Evolutionary conservation across 495 filamentous ascomycete species (phyloP), one percentile per base, ranked within the genome.

Genomic region (Amphirosellinia nigrospora): DNA sequence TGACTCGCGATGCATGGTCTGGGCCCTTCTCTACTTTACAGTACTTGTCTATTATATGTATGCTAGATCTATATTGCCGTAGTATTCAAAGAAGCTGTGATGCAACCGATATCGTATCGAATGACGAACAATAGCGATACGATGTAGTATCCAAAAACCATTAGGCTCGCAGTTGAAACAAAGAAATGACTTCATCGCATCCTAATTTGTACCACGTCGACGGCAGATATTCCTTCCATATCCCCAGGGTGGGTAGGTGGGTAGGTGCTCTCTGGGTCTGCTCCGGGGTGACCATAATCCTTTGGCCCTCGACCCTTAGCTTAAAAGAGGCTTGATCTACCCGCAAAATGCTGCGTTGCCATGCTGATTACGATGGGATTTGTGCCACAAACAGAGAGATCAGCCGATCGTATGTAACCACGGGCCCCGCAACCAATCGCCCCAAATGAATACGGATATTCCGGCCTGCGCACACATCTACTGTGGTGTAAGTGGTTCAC

Each of bases 191-290:
- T 41, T 61, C 58, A 61, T 58, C 2, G 15, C 16, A 16, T 8
- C 28, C 53, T 56, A 56, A 32, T 60, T 15, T 39, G 56, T 60
- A 60, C 56, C 19, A 60, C 56, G n/a, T n/a, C n/a, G 7, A 60
- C 15, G 32, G 55, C 15, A 34, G 23, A 36, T 39, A 26, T 1
- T 38, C 19, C 34, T 28, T 34, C 28, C 52, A 34, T 32, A 34
- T 56, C 52, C 13, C 28, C 3, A 28, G 28, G 52, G 52, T 55
- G 21, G 26, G 52, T 34, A 19, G 34, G 34, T 34, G 52, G 16
- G 16, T 19, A 1, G 0, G 1, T 50, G n/a, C 21, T 28, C 21
- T 23, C n/a, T 16, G 3, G 2, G 15, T 19, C 8, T 10, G n/a
- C 19, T 4, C n/a, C 36, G 55, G 55, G 55, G 55, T 58, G 38